phyloP scores from a whole-genome alignment of 352 stramenopile genomes.

The Pythium phragmitis region DNA sequence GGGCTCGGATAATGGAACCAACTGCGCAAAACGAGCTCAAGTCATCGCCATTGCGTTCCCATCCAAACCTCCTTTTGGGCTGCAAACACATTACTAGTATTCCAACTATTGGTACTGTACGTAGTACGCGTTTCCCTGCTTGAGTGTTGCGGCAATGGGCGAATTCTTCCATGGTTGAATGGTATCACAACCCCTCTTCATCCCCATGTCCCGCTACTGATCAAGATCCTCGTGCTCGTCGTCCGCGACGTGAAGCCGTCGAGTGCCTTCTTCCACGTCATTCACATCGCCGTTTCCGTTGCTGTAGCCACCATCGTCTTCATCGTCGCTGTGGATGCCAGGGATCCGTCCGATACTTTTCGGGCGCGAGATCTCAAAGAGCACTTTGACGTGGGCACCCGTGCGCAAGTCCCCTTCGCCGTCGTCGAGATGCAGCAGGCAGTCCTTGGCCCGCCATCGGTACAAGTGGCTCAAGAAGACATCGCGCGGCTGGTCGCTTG shows the following conservation, averaged over 20 bases:
- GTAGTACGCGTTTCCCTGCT: too few species aligned
- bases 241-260: slow-evolving; percentile 18
- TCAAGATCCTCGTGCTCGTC: slow-evolving; percentile 5
- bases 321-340: slow-evolving; percentile 26
- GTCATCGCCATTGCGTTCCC: neutral
- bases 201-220: too few species aligned
- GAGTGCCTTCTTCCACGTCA: slow-evolving; percentile 21
- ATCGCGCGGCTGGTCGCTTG: slow-evolving; percentile 65
- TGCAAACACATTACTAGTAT: too few species aligned
- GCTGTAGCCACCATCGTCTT: slow-evolving; percentile 7
- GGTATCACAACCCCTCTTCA: too few species aligned
- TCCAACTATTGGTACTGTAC: too few species aligned
- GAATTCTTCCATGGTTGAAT: too few species aligned
- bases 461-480: slow-evolving; percentile 72
- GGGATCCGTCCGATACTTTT: slow-evolving; percentile 28
- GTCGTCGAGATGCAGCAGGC: slow-evolving; percentile 46
- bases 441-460: slow-evolving; percentile 53
- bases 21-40: neutral
- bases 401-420: slow-evolving; percentile 36
- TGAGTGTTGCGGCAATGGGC: too few species aligned
- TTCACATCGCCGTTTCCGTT: slow-evolving; percentile 3
- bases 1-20: neutral
- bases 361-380: slow-evolving; percentile 52
- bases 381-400: slow-evolving; percentile 48
- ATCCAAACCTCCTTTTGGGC: too few species aligned